These are phyloP conservation scores for Excoecaria cochinchinensis DNA, from an alignment of 345 rosid species.

Conservation along the genomic window DNA sequence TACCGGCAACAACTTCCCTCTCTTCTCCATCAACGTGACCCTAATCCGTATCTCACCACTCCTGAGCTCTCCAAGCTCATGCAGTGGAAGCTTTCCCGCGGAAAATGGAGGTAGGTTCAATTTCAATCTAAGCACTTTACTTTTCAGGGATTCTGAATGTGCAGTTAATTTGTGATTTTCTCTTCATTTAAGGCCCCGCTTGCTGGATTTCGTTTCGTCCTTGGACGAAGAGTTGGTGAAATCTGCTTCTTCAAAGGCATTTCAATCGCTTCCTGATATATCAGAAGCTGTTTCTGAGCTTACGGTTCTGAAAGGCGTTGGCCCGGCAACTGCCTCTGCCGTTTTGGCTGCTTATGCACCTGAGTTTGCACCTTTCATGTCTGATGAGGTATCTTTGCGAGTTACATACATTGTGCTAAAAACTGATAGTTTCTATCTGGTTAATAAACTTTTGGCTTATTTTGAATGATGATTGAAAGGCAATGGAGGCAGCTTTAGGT, in stretches of 20 bases:
- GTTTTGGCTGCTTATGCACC: slow-evolving; percentile 87
- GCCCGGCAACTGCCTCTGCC: slow-evolving; percentile 91
- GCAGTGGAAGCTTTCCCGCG: slow-evolving; percentile 95
- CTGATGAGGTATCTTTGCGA: slow-evolving; percentile 61
- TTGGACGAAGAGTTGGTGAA: slow-evolving; percentile 62
- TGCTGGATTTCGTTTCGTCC: slow-evolving; percentile 65
- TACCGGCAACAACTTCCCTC: slow-evolving; percentile 66
- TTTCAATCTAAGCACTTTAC: not conserved
- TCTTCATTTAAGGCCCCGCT: slow-evolving; percentile 58
- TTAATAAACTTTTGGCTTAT: not conserved
- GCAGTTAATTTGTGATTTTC: not conserved
- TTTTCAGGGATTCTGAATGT: not conserved
- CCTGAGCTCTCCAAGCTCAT: slow-evolving; percentile 80
- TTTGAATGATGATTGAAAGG: slow-evolving; percentile 37
- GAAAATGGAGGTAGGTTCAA: slow-evolving; percentile 68
- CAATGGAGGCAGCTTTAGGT: slow-evolving; percentile 74
- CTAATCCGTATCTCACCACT: slow-evolving; percentile 69
- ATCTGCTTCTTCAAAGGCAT: slow-evolving; percentile 74
- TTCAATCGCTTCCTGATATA: slow-evolving; percentile 66
- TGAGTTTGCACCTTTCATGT: slow-evolving; percentile 76
- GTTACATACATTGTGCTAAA: not conserved
- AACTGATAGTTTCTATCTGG: not conserved
- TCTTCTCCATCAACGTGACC: slow-evolving; percentile 63
- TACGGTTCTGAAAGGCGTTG: slow-evolving; percentile 81
- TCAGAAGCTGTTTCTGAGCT: slow-evolving; percentile 70